Evolutionary conservation across 2,329 filamentous ascomycete genomes (phyloP).

Genomic region (Stemphylium vesicarium): DNA sequence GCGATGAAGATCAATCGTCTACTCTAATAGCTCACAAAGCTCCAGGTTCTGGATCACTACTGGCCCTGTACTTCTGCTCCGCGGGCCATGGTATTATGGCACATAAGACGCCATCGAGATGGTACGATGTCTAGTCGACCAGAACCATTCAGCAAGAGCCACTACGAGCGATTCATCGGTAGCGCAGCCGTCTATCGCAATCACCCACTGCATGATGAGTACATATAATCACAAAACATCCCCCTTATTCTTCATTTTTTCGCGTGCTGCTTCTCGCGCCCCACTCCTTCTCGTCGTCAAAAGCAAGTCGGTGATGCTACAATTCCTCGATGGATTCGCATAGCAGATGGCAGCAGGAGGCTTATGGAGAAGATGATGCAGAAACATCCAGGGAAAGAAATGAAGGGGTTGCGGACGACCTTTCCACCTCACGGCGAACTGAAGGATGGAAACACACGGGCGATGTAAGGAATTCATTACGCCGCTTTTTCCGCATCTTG

Average conservation of each 20-base stretch:
- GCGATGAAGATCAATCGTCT: neutral
- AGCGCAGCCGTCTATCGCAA: constrained; percentile 1
- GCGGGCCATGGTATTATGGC: neutral
- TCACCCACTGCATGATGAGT: neutral
- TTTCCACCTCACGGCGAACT: neutral
- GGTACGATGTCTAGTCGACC: constrained; percentile 3
- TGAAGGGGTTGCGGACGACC: neutral
- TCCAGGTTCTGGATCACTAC: neutral
- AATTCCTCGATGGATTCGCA: too few relatives aligned
- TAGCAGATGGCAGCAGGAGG: neutral
- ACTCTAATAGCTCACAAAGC: neutral
- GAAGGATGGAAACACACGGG: neutral
- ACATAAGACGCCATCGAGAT: neutral
- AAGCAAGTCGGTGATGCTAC: too few relatives aligned
- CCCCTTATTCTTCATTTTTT: neutral
- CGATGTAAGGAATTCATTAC: neutral
- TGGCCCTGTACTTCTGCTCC: neutral
- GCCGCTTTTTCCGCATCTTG: neutral
- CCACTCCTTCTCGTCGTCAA: too few relatives aligned
- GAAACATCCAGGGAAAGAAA: neutral
- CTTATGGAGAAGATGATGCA: neutral
- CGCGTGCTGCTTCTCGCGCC: neutral
- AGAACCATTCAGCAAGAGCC: constrained; percentile 8
- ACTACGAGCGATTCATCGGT: constrained; percentile 1
- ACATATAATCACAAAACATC: neutral